A percentile compares a stretch with the other conserved stretches of the same genome.
phyloP scores from a whole-genome alignment of 129 eudicot species.

The Silybum marianum region DNA sequence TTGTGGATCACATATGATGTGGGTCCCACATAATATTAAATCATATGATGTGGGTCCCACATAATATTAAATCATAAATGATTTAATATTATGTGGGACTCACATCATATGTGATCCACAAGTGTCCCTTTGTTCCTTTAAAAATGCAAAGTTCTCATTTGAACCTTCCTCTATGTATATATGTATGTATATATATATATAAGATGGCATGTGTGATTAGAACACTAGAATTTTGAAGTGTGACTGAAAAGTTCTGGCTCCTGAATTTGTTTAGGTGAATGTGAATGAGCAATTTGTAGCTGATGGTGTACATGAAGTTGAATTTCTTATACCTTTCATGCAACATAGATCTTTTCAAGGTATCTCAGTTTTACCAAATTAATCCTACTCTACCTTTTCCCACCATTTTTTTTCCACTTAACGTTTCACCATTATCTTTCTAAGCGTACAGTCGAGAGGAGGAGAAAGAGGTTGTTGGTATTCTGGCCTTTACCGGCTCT shows the following conservation, averaged over 20 bases:
- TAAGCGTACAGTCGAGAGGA: conserved; percentile 59
- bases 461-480: conserved; percentile 59
- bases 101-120: no score
- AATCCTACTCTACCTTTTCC: not conserved
- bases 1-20: no score
- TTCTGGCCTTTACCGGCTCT: conserved; percentile 59
- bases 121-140: no score
- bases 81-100: no score
- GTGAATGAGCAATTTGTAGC: conserved; percentile 50
- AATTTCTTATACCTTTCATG: conserved; percentile 73
- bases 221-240: not conserved
- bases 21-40: no score
- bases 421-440: conserved; percentile 22
- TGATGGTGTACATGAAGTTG: conserved; percentile 68
- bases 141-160: no score
- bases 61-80: no score
- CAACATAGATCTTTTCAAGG: conserved; percentile 62
- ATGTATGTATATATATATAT: no score
- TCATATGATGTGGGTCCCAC: no score
- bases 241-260: conserved; percentile 3
- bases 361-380: conserved; percentile 24
- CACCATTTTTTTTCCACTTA: not conserved
- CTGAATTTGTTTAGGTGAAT: conserved; percentile 44
- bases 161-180: no score
- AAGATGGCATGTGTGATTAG: not conserved